Conservation (phyloP, 176 grass and related monocot genomes). For the Triticum dicoccoides region DNA sequence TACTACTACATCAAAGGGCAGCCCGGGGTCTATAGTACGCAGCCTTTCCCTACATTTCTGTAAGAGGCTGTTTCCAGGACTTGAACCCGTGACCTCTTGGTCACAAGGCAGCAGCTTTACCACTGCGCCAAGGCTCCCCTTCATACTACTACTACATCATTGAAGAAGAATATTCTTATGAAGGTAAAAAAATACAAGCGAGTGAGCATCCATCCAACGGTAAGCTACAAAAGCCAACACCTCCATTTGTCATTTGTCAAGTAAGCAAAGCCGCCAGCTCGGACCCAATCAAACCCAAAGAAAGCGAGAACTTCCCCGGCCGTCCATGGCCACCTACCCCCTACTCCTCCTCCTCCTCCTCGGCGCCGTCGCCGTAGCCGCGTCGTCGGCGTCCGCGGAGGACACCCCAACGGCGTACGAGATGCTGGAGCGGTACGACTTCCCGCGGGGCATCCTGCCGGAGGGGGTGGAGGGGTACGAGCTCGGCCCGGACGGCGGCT, state of each 20-base stretch:
- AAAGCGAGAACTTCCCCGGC: neutral
- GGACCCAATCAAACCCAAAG: slow-evolving; percentile 7
- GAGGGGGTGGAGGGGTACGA: neutral
- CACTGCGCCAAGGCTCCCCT: too few species aligned
- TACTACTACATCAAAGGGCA: too few species aligned
- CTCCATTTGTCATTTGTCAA: neutral
- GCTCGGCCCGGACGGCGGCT: neutral
- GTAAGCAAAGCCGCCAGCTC: neutral
- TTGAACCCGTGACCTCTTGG: too few species aligned
- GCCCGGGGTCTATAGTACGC: too few species aligned
- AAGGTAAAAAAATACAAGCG: too few species aligned
- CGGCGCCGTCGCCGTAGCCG: neutral
- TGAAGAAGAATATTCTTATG: too few species aligned
- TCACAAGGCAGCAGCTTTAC: too few species aligned
- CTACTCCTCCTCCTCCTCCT: neutral
- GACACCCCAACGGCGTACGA: neutral
- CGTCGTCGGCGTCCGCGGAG: neutral
- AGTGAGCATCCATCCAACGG: too few species aligned
- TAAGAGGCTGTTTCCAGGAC: too few species aligned
- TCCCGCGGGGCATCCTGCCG: slow-evolving; percentile 18
- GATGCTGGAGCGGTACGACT: slow-evolving; percentile 20
- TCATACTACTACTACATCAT: too few species aligned
- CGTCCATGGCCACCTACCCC: slow-evolving; percentile 9
- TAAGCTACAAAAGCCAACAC: too few species aligned
- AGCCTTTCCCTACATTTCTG: too few species aligned